A percentile compares a stretch with the other conserved stretches of the same genome.
phyloP scores from a whole-genome alignment of 352 stramenopile genomes.

The Phytophthora cryptogea region DNA sequence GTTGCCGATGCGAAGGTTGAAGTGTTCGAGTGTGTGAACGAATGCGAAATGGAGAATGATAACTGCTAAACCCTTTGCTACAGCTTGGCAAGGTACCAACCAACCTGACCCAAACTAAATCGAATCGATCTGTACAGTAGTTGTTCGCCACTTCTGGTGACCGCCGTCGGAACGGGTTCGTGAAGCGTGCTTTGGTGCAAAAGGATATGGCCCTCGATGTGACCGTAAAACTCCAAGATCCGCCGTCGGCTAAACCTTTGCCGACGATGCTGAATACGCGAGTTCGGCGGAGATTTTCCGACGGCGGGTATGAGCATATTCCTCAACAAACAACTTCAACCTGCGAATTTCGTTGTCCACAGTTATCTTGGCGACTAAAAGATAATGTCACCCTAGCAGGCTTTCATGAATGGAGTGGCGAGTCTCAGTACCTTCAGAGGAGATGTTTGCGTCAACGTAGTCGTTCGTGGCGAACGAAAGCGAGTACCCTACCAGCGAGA shows the following conservation, averaged over 20 bases:
- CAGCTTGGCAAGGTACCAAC: background rate
- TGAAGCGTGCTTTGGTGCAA: slow-evolving; percentile 1
- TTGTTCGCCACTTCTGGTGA: background rate
- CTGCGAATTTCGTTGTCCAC: background rate
- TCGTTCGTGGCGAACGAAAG: slow-evolving; percentile 54
- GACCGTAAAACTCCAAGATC: background rate
- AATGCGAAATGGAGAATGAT: slow-evolving; percentile 28
- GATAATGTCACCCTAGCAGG: slow-evolving; percentile 6
- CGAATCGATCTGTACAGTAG: background rate
- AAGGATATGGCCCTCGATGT: background rate
- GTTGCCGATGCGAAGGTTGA: slow-evolving; percentile 16
- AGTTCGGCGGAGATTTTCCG: slow-evolving; percentile 3
- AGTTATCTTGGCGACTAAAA: background rate
- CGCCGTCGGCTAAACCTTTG: slow-evolving; percentile 13
- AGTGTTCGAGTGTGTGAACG: slow-evolving; percentile 9
- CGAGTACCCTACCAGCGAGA: slow-evolving; percentile 62
- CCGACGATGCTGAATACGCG: background rate
- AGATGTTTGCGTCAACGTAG: slow-evolving; percentile 9
- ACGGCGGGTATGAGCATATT: slow-evolving; percentile 11
- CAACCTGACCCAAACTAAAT: background rate
- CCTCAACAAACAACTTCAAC: slow-evolving; percentile 24
- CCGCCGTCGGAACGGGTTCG: slow-evolving; percentile 24
- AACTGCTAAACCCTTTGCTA: slow-evolving; percentile 9
- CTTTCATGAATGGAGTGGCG: slow-evolving; percentile 6
- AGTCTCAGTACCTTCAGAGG: background rate